Evolutionary conservation across 2,329 filamentous ascomycete species (phyloP), one percentile per base, ranked within the genome.

Genomic region (Bipolaris victoriae): DNA sequence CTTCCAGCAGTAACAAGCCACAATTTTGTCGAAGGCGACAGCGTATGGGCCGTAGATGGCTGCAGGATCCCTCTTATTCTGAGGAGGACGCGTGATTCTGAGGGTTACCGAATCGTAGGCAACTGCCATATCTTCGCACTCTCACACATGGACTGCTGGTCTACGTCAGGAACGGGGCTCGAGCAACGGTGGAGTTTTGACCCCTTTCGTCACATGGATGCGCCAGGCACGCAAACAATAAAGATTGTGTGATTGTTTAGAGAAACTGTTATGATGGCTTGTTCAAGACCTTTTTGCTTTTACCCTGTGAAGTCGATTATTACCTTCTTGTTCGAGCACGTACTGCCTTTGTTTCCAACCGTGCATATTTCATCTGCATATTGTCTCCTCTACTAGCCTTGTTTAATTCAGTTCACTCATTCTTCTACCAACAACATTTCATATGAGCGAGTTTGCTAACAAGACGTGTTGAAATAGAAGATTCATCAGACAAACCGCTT

Each of bases 41-140:
- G 35, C 10, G 60, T 62, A 16, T 62, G 57, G 50, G 60, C 60
- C 7, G 11, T 62, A 16, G 57, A 62, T 31, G 60, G 60, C 11
- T 60, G 57, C 10, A 43, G 43, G 6, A 31, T 52, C 9, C 57
- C 54, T 5, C 51, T 62, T 1, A 55, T 62, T 13, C 60, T 62
- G 18, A 44, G 60, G 24, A 7, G 22, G 7, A 41, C 13, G 10
- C n/a, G 22, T 4, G 29, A 10, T 6, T 18, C n/a, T 5, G 35
- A 29, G 3, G 37, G 47, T 10, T 62, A 57, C 11, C 20, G 36
- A 3, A 62, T 62, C 18, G 49, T 59, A 13, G 56, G 59, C 2
- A 50, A 59, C 33, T 59, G 56, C 15, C 41, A 59, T 10, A n/a
- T 62, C 37, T 51, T 62, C 18, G 52, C 56, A 13, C 33, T 62